Evolutionary conservation across 2,329 filamentous ascomycete species (phyloP).

Genomic region (Fusarium fujikuroi): DNA sequence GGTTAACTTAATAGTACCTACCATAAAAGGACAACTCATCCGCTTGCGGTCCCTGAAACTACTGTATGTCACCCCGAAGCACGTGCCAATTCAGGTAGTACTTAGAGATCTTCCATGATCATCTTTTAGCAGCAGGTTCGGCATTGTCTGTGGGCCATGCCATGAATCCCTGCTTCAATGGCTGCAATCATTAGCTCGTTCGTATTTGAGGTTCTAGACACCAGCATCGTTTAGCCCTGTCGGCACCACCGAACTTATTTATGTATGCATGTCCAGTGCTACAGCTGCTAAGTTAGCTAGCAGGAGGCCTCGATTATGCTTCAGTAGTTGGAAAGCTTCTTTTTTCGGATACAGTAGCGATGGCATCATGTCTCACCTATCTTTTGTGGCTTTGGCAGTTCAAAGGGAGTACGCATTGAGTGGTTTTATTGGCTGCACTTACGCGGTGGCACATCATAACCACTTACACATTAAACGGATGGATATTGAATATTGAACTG

Average conservation of each 20-base stretch:
- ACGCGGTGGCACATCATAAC: background rate
- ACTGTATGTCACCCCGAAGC: background rate
- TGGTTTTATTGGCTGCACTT: background rate
- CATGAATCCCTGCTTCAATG: background rate
- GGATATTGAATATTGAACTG: background rate
- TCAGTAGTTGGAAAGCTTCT: background rate
- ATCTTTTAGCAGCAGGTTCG: background rate
- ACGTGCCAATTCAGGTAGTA: background rate
- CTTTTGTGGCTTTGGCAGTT: background rate
- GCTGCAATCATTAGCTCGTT: background rate
- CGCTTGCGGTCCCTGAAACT: background rate
- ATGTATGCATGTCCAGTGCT: background rate
- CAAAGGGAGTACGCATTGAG: background rate
- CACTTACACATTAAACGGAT: background rate
- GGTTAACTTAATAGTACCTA: background rate
- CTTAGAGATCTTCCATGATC: background rate
- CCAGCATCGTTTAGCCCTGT: background rate
- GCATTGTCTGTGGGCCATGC: background rate
- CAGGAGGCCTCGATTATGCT: background rate
- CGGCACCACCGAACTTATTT: constrained; percentile 7
- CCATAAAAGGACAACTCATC: background rate
- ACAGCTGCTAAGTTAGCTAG: background rate
- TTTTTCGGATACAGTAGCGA: background rate
- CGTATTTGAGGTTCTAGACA: constrained; percentile 6
- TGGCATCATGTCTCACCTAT: background rate